Evolutionary conservation across 2,329 filamentous ascomycete species (phyloP), one percentile per base, ranked within the genome.

Genomic region (Seiridium cupressi): DNA sequence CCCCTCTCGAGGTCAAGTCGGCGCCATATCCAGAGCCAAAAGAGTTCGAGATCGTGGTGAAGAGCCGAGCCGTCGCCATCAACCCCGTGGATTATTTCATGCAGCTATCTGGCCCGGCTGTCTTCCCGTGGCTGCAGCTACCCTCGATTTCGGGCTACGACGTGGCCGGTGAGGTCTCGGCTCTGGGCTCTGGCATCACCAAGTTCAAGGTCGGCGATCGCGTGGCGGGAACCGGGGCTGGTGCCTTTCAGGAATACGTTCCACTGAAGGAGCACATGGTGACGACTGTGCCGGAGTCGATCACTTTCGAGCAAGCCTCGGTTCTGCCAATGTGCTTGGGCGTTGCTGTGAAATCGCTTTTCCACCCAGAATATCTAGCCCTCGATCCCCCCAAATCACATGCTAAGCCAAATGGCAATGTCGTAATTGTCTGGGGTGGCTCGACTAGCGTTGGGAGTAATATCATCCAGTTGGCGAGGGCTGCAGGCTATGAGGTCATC

Each of bases 351-450:
- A 54, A 61, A 6, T 61, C 51, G 1, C 51, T 66, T 4, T 66
- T 61, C 55, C 61, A 61, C 42, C 9, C 35, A 32, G 48, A 35
- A 5, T 35, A 44, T 13, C 55, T 61, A 5, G 54, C n/a, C 3
- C 49, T 62, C 26, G 36, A 42, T 11, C 31, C 44, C 44, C 54
- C 61, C 7, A 53, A 47, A 3, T 47, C 60, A 7, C 53, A 44
- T 3, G 6, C 5, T n/a, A 13, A 8, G 4, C n/a, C 31, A 1
- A 18, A 18, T 11, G 31, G 11, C 44, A 61, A 53, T 54, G 60
- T 68, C 35, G 4, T 80, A 0, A 68, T 83, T 10, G 69, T 83
- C 6, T 82, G 78, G 76, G 79, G 80, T 38, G 81, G 79, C 5
- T 74, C 76, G 2, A 73, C 73, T 3, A 72, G 69, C 36, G 76